Evolutionary conservation across 345 rosid species (phyloP).

Genomic region (Nephelium lappaceum): DNA sequence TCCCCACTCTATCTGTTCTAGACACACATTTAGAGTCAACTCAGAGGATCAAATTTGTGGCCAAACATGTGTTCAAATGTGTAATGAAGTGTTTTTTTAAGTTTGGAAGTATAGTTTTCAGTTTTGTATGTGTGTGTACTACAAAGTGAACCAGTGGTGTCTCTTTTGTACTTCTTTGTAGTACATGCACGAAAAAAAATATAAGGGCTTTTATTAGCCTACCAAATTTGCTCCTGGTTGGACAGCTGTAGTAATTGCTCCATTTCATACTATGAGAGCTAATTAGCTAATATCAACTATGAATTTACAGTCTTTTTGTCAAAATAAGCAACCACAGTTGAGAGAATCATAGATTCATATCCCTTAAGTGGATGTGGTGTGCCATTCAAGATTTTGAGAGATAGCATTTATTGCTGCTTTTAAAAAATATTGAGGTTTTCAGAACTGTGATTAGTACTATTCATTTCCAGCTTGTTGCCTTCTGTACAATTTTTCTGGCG

Average conservation of each 20-base stretch:
- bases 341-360: not conserved
- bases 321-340: not conserved
- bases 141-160: not conserved
- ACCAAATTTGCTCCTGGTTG: not conserved
- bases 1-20: not conserved
- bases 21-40: slow-evolving; percentile 13
- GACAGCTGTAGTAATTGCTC: not conserved
- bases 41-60: slow-evolving; percentile 9
- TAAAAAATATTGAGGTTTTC: not conserved
- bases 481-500: not conserved
- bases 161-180: slow-evolving; percentile 34
- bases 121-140: slow-evolving; percentile 27
- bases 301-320: not conserved
- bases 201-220: not conserved
- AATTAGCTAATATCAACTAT: not conserved
- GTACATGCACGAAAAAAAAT: slow-evolving; percentile 23
- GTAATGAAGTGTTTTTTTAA: not conserved
- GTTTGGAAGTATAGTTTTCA: not conserved
- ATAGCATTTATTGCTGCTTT: slow-evolving; percentile 1
- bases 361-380: slow-evolving; percentile 14
- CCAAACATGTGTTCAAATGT: slow-evolving; percentile 16
- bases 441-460: not conserved
- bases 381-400: not conserved
- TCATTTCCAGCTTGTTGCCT: not conserved
- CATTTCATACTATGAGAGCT: not conserved